These are phyloP conservation scores for Saxophila tyrrhenica DNA, from an alignment of 495 filamentous ascomycete species.

Conservation along the genomic window DNA sequence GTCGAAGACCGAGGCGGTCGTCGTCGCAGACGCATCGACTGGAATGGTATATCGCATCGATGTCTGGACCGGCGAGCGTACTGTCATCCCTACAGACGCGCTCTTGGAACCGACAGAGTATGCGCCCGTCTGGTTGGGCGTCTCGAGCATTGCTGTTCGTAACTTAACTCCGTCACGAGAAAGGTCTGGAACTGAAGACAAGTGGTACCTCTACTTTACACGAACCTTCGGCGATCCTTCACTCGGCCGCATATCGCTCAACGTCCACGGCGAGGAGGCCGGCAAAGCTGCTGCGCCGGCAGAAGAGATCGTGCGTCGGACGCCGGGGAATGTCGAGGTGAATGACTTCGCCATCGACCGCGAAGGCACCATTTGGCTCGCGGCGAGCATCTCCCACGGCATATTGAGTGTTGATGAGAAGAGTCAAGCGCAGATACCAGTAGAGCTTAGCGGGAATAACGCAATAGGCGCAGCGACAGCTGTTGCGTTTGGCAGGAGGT, in stretches of 20 bases:
- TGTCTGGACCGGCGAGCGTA: too few relatives aligned
- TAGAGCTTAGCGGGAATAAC: neutral
- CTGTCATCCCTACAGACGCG: too few relatives aligned
- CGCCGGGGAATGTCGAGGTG: too few relatives aligned
- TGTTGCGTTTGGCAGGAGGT: neutral
- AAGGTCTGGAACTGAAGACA: neutral
- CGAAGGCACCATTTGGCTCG: neutral
- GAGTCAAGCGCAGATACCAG: neutral
- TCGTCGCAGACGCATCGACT: too few relatives aligned
- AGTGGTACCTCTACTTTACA: neutral
- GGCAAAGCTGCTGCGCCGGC: neutral
- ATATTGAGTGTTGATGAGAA: neutral
- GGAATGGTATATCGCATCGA: too few relatives aligned
- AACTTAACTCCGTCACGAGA: neutral
- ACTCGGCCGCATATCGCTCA: neutral
- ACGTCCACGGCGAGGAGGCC: too few relatives aligned
- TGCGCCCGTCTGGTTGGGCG: too few relatives aligned
- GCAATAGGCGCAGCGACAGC: neutral
- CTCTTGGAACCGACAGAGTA: too few relatives aligned
- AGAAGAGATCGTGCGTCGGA: neutral
- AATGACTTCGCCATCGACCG: neutral
- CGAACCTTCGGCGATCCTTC: neutral
- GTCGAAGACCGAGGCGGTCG: too few relatives aligned
- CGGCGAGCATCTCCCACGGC: neutral
- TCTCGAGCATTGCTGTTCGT: neutral